Conservation (phyloP, 1,139 yeast genomes). For the Zhuliangozyma parablackwelliae region DNA sequence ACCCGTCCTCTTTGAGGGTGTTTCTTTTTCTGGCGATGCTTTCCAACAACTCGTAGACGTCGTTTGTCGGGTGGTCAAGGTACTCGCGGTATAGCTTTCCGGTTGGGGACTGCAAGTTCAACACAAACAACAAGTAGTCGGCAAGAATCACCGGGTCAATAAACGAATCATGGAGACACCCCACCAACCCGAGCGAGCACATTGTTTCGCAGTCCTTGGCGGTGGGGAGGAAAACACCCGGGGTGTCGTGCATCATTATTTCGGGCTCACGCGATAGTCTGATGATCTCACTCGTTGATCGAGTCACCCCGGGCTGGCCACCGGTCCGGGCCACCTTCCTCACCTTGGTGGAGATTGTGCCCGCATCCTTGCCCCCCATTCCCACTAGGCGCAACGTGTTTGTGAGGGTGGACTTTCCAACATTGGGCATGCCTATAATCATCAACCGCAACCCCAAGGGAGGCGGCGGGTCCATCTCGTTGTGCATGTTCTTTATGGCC, state of each 20-base stretch:
- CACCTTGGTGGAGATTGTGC: constrained; percentile 27
- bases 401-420: constrained; percentile 91
- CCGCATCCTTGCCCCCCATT: constrained; percentile 3
- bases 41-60: constrained; percentile 56
- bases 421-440: constrained; percentile 94
- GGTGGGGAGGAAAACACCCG: constrained; percentile 85
- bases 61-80: constrained; percentile 67
- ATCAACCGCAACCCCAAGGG: constrained; percentile 77
- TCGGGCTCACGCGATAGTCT: constrained; percentile 60
- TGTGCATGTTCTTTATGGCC: constrained; percentile 40
- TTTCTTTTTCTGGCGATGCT: constrained; percentile 47
- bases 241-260: constrained; percentile 79
- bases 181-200: constrained; percentile 71
- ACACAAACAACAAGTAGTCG: constrained; percentile 70
- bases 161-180: constrained; percentile 66
- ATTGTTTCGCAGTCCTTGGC: constrained; percentile 64
- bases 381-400: constrained; percentile 68
- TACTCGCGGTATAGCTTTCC: constrained; percentile 46
- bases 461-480: constrained; percentile 56
- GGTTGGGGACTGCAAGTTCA: constrained; percentile 59
- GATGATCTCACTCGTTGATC: constrained; percentile 74
- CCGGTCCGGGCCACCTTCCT: constrained; percentile 82
- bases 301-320: constrained; percentile 86
- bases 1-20: constrained; percentile 26
- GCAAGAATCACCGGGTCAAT: constrained; percentile 86